Base-by-base conservation (phyloP, 768 basidiomycete genomes). In the Boletus edulis region DNA sequence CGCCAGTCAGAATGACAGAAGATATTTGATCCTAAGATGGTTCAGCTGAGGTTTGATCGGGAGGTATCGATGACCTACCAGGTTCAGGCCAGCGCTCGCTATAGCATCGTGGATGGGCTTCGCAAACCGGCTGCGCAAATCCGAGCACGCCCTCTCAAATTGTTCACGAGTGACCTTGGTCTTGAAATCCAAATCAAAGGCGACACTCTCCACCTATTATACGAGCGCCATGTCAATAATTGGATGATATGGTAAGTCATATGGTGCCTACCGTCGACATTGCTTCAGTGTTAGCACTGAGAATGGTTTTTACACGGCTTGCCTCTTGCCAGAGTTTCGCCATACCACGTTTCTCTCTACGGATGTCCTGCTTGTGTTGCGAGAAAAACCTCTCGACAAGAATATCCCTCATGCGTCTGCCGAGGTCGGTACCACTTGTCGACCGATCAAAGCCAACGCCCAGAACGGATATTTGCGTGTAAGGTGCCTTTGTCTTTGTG, bases 241-340 rank as follows among this genome's bases (percentile, higher is more conserved):
- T 35, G 54, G 27, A 42, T 22, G 11, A 40, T 18, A 15, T 2
- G 11, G 13, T 5, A 17, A 20, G 12, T 15, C 5, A 22, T 4
- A 14, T n/a, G 17, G 29, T 34, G 68, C 84, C 71, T 68, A 92
- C 92, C 57, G 82, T 79, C 4, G 90, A 81, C 38, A 72, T 75
- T 8, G 87, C 87, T 32, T 96, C 94, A 14, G 78, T 76, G 66
- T 99, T 99, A 37, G 96, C 97, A 69, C 94, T 97, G 56, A 99
- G 73, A 60, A 99, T 89, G 9, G 85, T 79, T 76, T 98, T 99
- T 62, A 98, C 82, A 55, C 95, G 82, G 17, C 82, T 83, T 2
- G 96, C 92, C 72, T 99, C 97, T 69, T 95, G 96, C 84, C 91
- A 89, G 7, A 98, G 75, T 72, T 95, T 96, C 5, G 91, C 89